Evolutionary conservation across 2,329 filamentous ascomycete genomes (phyloP).

Genomic region (Pseudofabraea citricarpa): DNA sequence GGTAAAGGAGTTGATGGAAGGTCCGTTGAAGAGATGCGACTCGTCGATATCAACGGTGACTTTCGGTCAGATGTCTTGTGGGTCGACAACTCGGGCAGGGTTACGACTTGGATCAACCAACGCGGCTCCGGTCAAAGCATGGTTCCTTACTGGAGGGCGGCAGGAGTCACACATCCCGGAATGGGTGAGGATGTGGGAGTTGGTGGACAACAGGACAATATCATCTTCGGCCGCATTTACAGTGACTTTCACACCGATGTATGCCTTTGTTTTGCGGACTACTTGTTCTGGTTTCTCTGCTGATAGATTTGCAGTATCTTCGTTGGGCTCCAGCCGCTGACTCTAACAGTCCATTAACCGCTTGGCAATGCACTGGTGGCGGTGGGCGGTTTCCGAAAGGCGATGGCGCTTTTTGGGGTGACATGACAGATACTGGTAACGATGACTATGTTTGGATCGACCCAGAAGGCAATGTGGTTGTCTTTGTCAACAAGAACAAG

Average conservation of each 20-base stretch:
- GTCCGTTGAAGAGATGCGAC: background rate
- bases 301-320: too few species aligned
- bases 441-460: slow-evolving; percentile 9
- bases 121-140: background rate
- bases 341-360: too few species aligned
- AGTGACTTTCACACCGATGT: too few species aligned
- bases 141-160: slow-evolving; percentile 4
- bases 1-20: background rate
- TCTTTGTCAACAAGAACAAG: background rate
- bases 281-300: too few species aligned
- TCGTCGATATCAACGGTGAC: background rate
- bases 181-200: slow-evolving; percentile 20
- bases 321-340: too few species aligned
- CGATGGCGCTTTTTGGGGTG: background rate
- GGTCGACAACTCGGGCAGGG: background rate
- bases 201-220: slow-evolving; percentile 26
- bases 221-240: slow-evolving; percentile 22
- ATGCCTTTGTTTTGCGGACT: too few species aligned
- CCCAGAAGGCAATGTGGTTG: background rate
- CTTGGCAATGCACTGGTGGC: too few species aligned
- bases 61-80: background rate
- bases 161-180: slow-evolving; percentile 7
- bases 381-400: too few species aligned
- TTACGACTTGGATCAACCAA: background rate
- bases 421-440: slow-evolving; percentile 10